These are phyloP conservation scores for Hibiscus syriacus DNA, from an alignment of 345 rosid species.

Conservation along the genomic window DNA sequence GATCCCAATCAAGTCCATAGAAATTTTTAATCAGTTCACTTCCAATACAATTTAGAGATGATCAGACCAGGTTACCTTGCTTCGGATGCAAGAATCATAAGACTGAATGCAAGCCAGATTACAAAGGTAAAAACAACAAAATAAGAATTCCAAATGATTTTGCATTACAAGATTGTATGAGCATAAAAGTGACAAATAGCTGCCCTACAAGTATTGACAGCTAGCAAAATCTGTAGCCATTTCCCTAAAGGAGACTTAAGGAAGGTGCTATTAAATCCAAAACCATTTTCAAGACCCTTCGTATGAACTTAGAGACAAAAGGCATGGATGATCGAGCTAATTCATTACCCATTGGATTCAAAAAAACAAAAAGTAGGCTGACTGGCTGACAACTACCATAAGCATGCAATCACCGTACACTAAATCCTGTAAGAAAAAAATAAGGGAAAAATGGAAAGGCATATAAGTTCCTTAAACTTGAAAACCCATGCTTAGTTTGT, in stretches of 20 bases:
- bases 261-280: background rate
- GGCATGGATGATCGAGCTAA: background rate
- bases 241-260: background rate
- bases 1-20: conserved; percentile 27
- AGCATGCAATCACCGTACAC: background rate
- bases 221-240: background rate
- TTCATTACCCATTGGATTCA: background rate
- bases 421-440: background rate
- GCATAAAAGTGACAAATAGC: background rate
- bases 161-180: background rate
- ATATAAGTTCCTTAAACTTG: background rate
- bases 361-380: background rate
- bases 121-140: background rate
- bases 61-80: background rate
- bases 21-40: background rate
- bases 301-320: background rate
- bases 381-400: background rate
- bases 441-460: background rate
- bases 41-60: background rate
- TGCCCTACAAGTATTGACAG: background rate
- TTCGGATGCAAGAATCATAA: background rate
- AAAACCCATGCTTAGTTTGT: background rate
- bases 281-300: background rate
- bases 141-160: background rate
- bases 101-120: background rate